Conservation (phyloP, 805 yeast genomes). For the Komagataella kurtzmanii region DNA sequence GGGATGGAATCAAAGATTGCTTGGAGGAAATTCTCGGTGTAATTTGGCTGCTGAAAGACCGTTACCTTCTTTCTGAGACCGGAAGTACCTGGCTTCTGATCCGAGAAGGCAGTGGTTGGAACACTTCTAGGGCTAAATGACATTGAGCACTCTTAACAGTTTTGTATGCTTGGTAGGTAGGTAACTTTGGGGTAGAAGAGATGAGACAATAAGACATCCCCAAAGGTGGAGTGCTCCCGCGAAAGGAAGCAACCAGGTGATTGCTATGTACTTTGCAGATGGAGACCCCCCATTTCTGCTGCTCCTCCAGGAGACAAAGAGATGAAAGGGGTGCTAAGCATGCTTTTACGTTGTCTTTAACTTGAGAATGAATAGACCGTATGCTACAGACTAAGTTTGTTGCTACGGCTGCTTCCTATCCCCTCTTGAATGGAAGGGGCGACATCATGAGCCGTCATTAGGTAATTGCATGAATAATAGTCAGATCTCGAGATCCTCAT, state of each 20-base stretch:
- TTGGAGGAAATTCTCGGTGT: slow-evolving; percentile 91
- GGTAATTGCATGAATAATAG: too few species aligned
- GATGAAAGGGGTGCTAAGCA: too few species aligned
- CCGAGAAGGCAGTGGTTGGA: slow-evolving; percentile 63
- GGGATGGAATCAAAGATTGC: slow-evolving; percentile 79
- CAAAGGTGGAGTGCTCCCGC: not conserved
- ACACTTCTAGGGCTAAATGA: slow-evolving; percentile 17
- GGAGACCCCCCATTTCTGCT: too few species aligned
- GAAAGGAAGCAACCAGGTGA: not conserved
- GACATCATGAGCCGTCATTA: too few species aligned
- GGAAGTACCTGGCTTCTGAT: slow-evolving; percentile 97
- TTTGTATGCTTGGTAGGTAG: not conserved
- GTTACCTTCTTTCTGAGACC: slow-evolving; percentile 87
- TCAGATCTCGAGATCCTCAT: too few species aligned
- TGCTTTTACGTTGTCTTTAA: too few species aligned
- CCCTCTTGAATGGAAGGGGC: too few species aligned
- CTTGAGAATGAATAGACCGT: too few species aligned
- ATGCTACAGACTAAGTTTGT: too few species aligned
- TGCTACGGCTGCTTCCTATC: too few species aligned
- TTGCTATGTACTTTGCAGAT: not conserved
- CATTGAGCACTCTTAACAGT: not conserved
- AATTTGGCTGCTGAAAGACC: slow-evolving; percentile 64
- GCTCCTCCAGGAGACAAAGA: too few species aligned
- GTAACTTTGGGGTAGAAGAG: not conserved
- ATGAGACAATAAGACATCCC: not conserved